phyloP scores from a whole-genome alignment of 1,284 basidiomycete species.

The Sanguinoderma infundibulare region DNA sequence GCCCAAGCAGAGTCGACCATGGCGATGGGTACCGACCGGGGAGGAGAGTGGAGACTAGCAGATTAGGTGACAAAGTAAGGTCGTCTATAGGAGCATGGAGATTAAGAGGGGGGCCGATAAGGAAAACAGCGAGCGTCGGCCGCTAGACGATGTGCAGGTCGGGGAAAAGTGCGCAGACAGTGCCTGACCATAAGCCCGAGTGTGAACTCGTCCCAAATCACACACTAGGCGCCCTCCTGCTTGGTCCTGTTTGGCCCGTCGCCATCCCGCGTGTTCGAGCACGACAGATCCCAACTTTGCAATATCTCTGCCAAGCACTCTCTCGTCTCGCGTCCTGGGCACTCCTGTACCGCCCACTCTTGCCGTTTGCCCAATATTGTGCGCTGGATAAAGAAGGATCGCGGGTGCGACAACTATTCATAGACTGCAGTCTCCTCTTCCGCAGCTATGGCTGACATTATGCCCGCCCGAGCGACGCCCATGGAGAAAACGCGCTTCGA shows the following conservation, averaged over 20 bases:
- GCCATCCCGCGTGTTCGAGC: not conserved
- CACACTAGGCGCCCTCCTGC: conserved; percentile 4
- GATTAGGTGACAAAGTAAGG: conserved; percentile 14
- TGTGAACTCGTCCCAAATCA: no score
- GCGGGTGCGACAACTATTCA: no score
- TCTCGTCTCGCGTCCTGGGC: no score
- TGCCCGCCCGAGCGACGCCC: no score
- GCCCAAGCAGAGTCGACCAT: conserved; percentile 25
- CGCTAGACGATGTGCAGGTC: conserved; percentile 14
- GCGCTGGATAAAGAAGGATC: no score
- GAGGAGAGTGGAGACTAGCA: conserved; percentile 10
- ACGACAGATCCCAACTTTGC: not conserved
- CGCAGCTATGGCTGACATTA: no score
- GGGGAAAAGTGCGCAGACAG: conserved; percentile 1
- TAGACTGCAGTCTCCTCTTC: no score
- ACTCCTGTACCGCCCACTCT: no score
- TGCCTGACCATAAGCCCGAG: not conserved
- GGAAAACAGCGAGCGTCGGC: conserved; percentile 16
- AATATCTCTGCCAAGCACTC: no score
- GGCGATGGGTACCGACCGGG: conserved; percentile 1
- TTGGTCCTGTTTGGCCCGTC: conserved; percentile 15
- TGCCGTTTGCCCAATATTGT: no score
- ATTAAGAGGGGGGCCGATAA: conserved; percentile 22
- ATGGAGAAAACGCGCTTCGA: no score
- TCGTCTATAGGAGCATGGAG: conserved; percentile 26